Evolutionary conservation across 495 filamentous ascomycete species (phyloP).

Genomic region (Cercophora scortea): DNA sequence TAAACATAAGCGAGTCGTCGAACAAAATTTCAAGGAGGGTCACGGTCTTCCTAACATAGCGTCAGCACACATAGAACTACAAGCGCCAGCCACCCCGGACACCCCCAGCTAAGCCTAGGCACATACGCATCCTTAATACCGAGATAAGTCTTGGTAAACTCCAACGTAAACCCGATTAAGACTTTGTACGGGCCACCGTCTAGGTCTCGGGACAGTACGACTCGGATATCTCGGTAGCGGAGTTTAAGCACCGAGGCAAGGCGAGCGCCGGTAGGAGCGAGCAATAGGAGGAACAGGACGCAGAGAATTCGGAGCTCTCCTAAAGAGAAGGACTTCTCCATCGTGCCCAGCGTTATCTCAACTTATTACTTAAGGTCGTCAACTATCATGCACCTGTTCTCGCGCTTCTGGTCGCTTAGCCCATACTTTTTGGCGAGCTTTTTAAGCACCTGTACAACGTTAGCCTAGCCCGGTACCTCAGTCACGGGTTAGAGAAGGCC

Average conservation of each 20-base stretch:
- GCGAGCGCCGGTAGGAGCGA: slow-evolving; percentile 2
- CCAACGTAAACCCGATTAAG: slow-evolving; percentile 3
- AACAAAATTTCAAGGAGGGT: slow-evolving; percentile 1
- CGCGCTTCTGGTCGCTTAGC: slow-evolving; percentile 1
- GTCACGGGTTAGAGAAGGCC: background rate
- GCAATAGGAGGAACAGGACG: slow-evolving; percentile 5
- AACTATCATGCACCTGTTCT: slow-evolving; percentile 3
- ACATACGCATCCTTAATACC: slow-evolving; percentile 4
- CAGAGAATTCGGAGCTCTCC: slow-evolving; percentile 5
- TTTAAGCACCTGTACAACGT: slow-evolving; percentile 1
- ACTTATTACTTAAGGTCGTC: slow-evolving; percentile 3
- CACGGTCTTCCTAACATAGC: slow-evolving; percentile 2
- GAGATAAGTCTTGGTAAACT: slow-evolving; percentile 4
- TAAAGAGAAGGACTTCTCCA: background rate
- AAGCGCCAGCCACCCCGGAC: background rate
- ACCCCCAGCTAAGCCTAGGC: background rate
- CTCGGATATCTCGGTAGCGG: background rate
- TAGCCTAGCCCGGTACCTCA: background rate
- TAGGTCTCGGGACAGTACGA: background rate
- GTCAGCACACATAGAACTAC: background rate
- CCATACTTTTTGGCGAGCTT: slow-evolving; percentile 1
- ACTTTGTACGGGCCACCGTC: background rate
- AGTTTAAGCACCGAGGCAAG: background rate
- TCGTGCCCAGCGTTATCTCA: background rate
- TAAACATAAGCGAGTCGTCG: background rate